A percentile compares a stretch with the other conserved stretches of the same genome.
These are phyloP conservation scores for Ceratocystis lukuohia DNA, from an alignment of 2,329 filamentous ascomycete genomes.

Conservation along the genomic window DNA sequence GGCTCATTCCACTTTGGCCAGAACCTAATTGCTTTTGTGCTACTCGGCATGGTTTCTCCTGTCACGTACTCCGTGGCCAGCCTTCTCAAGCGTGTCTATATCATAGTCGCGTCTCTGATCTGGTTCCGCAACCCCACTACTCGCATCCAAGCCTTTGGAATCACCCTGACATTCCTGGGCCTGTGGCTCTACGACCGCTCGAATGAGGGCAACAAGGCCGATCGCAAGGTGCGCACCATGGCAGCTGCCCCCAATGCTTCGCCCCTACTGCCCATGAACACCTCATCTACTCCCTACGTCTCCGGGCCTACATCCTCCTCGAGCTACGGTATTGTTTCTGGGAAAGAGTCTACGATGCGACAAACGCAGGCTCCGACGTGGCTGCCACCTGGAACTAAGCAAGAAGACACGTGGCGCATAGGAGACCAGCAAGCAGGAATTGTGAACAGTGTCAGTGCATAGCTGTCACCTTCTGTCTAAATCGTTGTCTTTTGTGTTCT, in stretches of 20 bases:
- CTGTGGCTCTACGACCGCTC: conserved; percentile 94
- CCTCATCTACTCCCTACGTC: neutral
- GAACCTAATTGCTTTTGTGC: conserved; percentile 85
- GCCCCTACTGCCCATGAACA: conserved; percentile 50
- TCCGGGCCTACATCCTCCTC: neutral
- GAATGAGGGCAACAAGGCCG: conserved; percentile 74
- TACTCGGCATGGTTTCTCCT: conserved; percentile 85
- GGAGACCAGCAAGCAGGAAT: conserved; percentile 25
- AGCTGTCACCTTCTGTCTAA: conserved; percentile 16
- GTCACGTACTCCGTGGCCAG: conserved; percentile 96
- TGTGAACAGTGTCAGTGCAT: conserved; percentile 23
- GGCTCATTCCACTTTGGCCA: conserved; percentile 93
- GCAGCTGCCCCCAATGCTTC: conserved; percentile 26
- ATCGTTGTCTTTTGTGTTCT: conserved; percentile 27
- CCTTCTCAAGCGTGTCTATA: conserved; percentile 92
- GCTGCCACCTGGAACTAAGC: conserved; percentile 66
- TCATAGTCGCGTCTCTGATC: conserved; percentile 85
- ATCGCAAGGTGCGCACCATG: conserved; percentile 63
- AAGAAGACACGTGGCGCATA: conserved; percentile 66
- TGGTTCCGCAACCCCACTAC: conserved; percentile 94
- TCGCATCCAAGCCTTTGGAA: conserved; percentile 67
- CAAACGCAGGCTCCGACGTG: conserved; percentile 33
- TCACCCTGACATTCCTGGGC: conserved; percentile 77
- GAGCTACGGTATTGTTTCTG: conserved; percentile 11
- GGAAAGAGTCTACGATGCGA: conserved; percentile 5